Evolutionary conservation across 2,329 filamentous ascomycete genomes (phyloP).

Genomic region (Hawksworthiomyces lignivorus): DNA sequence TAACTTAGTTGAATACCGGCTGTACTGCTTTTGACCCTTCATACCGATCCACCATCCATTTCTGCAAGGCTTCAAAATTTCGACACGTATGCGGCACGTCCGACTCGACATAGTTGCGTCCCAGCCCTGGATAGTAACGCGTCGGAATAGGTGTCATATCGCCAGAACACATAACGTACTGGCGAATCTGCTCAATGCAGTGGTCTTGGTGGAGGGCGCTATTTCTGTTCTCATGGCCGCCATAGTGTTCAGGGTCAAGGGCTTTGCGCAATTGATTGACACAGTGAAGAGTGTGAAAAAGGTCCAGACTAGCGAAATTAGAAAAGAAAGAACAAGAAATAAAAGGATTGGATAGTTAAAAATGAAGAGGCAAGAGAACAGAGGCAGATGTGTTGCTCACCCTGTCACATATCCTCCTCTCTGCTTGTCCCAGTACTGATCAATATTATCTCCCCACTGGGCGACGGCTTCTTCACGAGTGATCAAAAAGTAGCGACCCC

Average conservation of each 20-base stretch:
- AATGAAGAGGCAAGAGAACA: too few relatives aligned
- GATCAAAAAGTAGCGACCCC: constrained; percentile 6
- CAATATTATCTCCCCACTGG: constrained; percentile 1
- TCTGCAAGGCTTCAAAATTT: constrained; percentile 11
- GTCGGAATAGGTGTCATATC: constrained; percentile 17
- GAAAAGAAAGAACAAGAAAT: too few relatives aligned
- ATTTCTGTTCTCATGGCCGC: constrained; percentile 3
- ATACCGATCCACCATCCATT: constrained; percentile 9
- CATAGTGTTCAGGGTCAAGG: constrained; percentile 14
- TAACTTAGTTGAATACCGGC: too few relatives aligned
- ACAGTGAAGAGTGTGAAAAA: constrained; percentile 18
- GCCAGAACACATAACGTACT: constrained; percentile 17
- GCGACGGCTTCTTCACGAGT: constrained; percentile 1
- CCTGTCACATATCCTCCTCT: constrained; percentile 13
- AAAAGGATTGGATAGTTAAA: too few relatives aligned
- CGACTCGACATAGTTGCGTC: constrained; percentile 17
- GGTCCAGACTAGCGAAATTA: too few relatives aligned
- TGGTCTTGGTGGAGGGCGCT: constrained; percentile 13
- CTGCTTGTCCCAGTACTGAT: constrained; percentile 2
- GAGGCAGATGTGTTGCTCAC: too few relatives aligned
- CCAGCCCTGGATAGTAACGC: constrained; percentile 12
- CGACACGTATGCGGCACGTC: constrained; percentile 18
- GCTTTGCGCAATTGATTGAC: constrained; percentile 16
- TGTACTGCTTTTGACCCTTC: too few relatives aligned
- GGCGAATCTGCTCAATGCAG: constrained; percentile 17